A percentile compares a stretch with the other conserved stretches of the same genome.
These are phyloP conservation scores for Elaeis guineensis DNA, from an alignment of 176 grass and related monocot species.

Conservation along the genomic window DNA sequence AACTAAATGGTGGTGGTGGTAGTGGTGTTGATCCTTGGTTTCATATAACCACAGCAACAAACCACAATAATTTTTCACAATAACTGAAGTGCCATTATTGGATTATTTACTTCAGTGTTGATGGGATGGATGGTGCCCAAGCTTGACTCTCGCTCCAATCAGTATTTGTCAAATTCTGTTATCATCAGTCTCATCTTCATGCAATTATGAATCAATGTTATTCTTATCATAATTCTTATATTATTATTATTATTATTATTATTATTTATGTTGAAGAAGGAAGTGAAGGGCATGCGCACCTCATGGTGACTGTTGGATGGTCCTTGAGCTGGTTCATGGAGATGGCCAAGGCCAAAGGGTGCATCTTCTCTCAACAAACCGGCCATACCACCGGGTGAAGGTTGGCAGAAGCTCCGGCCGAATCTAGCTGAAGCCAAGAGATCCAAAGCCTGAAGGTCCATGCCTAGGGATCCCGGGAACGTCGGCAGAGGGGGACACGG, in stretches of 20 bases:
- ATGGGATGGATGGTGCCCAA: too few species aligned
- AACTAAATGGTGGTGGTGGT: too few species aligned
- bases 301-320: conserved; percentile 39
- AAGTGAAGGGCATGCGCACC: conserved; percentile 17
- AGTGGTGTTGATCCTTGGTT: too few species aligned
- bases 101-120: too few species aligned
- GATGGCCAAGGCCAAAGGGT: conserved; percentile 33
- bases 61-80: too few species aligned
- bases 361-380: conserved; percentile 31
- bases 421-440: conserved; percentile 41
- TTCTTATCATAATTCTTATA: too few species aligned
- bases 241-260: neutral
- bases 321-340: conserved; percentile 35
- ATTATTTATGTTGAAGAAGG: neutral
- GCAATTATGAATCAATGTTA: too few species aligned
- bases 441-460: conserved; percentile 41
- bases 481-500: neutral
- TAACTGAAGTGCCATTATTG: too few species aligned
- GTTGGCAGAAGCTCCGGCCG: conserved; percentile 37
- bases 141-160: too few species aligned
- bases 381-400: conserved; percentile 24
- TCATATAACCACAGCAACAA: too few species aligned
- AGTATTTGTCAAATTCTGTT: too few species aligned
- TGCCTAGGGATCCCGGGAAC: conserved; percentile 11
- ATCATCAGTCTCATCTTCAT: too few species aligned